Conservation (phyloP, 768 basidiomycete species). For the Lentinula boryana region DNA sequence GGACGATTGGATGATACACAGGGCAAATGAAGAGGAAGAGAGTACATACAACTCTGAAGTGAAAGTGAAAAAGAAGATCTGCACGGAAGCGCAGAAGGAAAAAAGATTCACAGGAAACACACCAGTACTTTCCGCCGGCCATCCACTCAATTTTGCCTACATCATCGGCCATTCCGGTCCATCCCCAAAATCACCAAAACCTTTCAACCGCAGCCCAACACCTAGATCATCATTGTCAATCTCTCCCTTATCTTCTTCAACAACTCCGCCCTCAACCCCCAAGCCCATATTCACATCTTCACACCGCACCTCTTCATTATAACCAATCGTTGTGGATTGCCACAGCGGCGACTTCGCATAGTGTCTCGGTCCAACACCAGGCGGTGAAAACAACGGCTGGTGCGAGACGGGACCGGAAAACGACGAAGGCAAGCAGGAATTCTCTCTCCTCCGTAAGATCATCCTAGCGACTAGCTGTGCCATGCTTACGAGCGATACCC, state of each 20-base stretch:
- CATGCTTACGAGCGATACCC: background rate
- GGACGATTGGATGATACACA: no score
- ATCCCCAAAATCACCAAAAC: background rate
- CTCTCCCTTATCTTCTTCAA: background rate
- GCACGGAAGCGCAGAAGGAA: no score
- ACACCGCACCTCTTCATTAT: background rate
- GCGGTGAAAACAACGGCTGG: background rate
- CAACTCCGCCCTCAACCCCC: background rate
- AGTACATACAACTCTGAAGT: background rate
- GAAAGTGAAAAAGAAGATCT: no score
- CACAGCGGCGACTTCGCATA: background rate
- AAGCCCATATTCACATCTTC: background rate
- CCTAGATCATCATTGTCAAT: background rate
- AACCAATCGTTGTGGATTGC: background rate
- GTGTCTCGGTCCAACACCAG: background rate
- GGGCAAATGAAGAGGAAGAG: background rate
- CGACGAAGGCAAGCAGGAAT: background rate
- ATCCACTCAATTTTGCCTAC: background rate
- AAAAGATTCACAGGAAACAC: background rate
- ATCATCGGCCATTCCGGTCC: background rate
- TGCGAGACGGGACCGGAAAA: background rate
- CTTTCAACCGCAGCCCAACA: background rate
- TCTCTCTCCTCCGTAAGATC: background rate
- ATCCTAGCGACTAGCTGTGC: slow-evolving; percentile 2
- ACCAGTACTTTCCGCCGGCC: background rate